These are phyloP conservation scores for Zelonia costaricensis DNA, from an alignment of 208 protist genomes.

Conservation along the genomic window DNA sequence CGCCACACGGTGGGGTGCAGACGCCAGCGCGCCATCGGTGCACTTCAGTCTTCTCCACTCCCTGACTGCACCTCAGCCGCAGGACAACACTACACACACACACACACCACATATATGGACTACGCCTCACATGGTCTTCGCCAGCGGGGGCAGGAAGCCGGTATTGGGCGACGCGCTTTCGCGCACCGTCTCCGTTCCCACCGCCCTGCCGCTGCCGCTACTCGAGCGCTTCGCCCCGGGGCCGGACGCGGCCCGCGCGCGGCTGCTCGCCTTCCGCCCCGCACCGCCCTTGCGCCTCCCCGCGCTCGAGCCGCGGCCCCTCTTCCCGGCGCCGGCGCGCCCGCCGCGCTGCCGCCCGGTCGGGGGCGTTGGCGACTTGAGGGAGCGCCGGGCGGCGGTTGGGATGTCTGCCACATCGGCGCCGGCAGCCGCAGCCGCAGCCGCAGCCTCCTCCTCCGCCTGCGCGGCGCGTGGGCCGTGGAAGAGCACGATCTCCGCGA, in stretches of 20 bases:
- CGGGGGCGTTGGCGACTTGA: neutral
- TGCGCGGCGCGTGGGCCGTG: constrained; percentile 21
- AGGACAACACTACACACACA: too few relatives aligned
- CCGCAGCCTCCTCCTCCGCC: constrained; percentile 6
- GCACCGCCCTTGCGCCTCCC: constrained; percentile 10
- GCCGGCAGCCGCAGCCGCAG: neutral
- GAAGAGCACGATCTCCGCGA: constrained; percentile 24
- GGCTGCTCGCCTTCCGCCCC: neutral
- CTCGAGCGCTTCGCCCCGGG: neutral
- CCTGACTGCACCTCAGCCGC: too few relatives aligned
- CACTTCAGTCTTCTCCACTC: too few relatives aligned
- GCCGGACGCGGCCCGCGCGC: neutral
- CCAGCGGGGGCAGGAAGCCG: constrained; percentile 20
- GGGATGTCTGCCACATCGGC: constrained; percentile 27
- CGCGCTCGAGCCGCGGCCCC: neutral
- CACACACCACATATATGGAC: too few relatives aligned
- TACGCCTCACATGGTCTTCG: constrained; percentile 11
- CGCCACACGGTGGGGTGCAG: too few relatives aligned
- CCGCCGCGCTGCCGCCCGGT: constrained; percentile 1
- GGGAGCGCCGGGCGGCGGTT: constrained; percentile 4
- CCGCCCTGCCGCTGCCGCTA: neutral
- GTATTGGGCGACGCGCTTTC: neutral
- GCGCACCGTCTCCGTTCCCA: neutral
- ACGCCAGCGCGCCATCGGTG: too few relatives aligned
- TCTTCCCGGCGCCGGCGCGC: neutral